Conservation (phyloP, 1,139 yeast genomes). For the Nakaseomyces delphensis region DNA sequence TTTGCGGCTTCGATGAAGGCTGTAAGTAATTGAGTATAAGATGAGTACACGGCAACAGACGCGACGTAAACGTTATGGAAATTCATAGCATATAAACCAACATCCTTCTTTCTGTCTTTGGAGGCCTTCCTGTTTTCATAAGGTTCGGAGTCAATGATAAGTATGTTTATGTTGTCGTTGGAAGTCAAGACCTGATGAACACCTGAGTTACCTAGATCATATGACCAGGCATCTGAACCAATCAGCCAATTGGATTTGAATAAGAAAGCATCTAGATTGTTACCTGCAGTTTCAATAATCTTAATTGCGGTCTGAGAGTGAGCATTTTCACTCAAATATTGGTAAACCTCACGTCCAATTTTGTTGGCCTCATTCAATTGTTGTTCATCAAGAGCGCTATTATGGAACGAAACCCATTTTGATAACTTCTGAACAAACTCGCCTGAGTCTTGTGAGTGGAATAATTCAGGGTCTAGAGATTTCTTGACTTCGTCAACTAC, state of each 20-base stretch:
- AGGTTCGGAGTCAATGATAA: constrained; percentile 90
- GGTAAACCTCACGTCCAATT: constrained; percentile 33
- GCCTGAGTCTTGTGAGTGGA: constrained; percentile 39
- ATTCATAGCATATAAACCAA: constrained; percentile 93
- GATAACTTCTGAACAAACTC: constrained; percentile 53
- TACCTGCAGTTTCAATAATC: constrained; percentile 37
- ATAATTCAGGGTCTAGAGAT: constrained; percentile 40
- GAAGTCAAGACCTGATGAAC: constrained; percentile 77
- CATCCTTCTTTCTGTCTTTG: constrained; percentile 67
- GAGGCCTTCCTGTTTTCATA: constrained; percentile 32
- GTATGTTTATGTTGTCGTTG: constrained; percentile 70
- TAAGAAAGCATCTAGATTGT: constrained; percentile 41
- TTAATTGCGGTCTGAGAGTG: constrained; percentile 35
- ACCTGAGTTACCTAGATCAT: constrained; percentile 86
- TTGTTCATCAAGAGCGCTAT: constrained; percentile 28
- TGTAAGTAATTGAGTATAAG: constrained; percentile 86
- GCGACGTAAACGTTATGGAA: constrained; percentile 88
- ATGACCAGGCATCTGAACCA: constrained; percentile 95
- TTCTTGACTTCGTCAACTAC: constrained; percentile 43
- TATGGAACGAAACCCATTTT: constrained; percentile 52
- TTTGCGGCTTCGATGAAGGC: constrained; percentile 83
- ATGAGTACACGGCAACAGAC: constrained; percentile 86
- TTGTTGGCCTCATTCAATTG: constrained; percentile 30
- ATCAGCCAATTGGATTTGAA: constrained; percentile 66
- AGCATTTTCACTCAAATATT: constrained; percentile 32